Evolutionary conservation across 805 yeast genomes (phyloP), one percentile per base, ranked within the genome.

Genomic region (Myxozyma lipomycoides): DNA sequence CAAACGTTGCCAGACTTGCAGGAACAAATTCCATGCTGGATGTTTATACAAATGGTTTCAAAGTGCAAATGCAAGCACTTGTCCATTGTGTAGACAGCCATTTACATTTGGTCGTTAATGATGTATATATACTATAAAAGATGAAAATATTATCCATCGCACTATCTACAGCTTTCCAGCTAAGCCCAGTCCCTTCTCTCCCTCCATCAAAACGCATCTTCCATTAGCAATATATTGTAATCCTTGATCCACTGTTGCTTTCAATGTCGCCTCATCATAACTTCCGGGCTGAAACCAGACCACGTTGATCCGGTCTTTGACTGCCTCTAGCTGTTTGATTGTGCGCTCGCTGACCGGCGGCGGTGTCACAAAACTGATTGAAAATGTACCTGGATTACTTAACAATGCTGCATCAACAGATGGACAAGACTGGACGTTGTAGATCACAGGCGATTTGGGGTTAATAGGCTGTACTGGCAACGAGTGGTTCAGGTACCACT

Each of bases 31-130:
- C 74, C 99, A 93, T 67, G 83, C 96, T 5, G 96, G 93, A 2
- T 93, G 99, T 74, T 73, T 93, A 39, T 90, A 88, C 74, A 86
- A 90, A 66, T 93, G 99, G 99, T 93, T 93, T 71, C 86, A 87
- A 72, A 89, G 95, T 60, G 86, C 95, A 12, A 95, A 93, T 37
- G 78, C 86, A 48, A 86, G 87, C 59, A 84, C 96, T 1, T 93
- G 99, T 72, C 99, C 99, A 36, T 73, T 93, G 64, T 93, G 99
- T 71, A 83, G 98, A 35, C 58, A 53, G 28, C 58, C 55, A 25
- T 53, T 53, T 21, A 38, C 58, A 15, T 53, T 46, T 43, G 52
- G 55, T n/a, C 48, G 58, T 6, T 50, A 46, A 39, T 17, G 12
- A n/a, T 40, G 43, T 35, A 12, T 35, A 35, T 12, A 35, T 12